Percentiles rank a stretch among this genome's conserved stretches.
These are phyloP conservation scores for Staphylotrichum tortipilum DNA, from an alignment of 495 filamentous ascomycete species.

Conservation along the genomic window DNA sequence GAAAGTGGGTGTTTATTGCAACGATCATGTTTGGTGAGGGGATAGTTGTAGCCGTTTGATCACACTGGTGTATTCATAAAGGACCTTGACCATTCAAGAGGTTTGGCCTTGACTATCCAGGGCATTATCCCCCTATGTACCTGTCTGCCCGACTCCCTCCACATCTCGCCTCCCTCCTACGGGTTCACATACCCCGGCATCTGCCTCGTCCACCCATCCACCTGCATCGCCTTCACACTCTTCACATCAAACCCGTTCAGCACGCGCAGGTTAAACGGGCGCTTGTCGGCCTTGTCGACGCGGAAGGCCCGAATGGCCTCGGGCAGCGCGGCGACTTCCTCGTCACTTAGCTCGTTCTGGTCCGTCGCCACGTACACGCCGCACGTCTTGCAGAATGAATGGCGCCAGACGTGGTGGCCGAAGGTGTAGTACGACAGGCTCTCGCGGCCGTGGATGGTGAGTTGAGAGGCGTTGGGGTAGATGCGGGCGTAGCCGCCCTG, in stretches of 20 bases:
- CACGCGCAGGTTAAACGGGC: conserved; percentile 26
- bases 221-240: conserved; percentile 13
- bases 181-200: conserved; percentile 29
- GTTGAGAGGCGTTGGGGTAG: conserved; percentile 26
- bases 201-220: conserved; percentile 18
- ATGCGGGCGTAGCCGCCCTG: conserved; percentile 27
- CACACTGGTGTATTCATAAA: too few relatives aligned
- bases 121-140: too few relatives aligned
- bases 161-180: conserved; percentile 10
- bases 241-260: conserved; percentile 26
- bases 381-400: conserved; percentile 40
- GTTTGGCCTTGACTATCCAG: too few relatives aligned
- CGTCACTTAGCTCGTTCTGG: conserved; percentile 15
- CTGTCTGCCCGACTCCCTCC: too few relatives aligned
- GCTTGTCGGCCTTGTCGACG: neutral
- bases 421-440: conserved; percentile 32
- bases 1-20: too few relatives aligned
- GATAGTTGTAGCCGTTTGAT: too few relatives aligned
- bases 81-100: too few relatives aligned
- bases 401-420: conserved; percentile 15
- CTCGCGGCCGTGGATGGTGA: conserved; percentile 25
- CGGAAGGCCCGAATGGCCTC: conserved; percentile 11
- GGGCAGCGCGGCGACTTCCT: conserved; percentile 14
- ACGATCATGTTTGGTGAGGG: too few relatives aligned
- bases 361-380: conserved; percentile 28